These are phyloP conservation scores for Colletotrichum higginsianum DNA, from an alignment of 2,329 filamentous ascomycete genomes.

Conservation along the genomic window DNA sequence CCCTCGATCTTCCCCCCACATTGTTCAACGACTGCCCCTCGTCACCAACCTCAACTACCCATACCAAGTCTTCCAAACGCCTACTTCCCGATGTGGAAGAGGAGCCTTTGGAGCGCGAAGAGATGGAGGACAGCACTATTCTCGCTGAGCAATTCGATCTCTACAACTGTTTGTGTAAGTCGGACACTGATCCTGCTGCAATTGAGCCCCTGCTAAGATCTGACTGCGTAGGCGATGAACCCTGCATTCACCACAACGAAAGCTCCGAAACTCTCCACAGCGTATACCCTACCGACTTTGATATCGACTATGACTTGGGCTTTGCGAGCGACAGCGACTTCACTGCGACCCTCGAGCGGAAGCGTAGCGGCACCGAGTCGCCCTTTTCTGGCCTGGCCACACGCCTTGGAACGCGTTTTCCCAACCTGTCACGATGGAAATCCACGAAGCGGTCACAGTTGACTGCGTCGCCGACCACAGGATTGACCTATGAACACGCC, in stretches of 20 bases:
- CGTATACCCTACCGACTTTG: conserved; percentile 59
- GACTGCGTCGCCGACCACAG: conserved; percentile 78
- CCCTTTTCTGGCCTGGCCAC: conserved; percentile 74
- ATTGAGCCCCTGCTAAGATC: conserved; percentile 42
- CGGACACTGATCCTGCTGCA: neutral
- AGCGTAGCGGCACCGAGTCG: conserved; percentile 70
- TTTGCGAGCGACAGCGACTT: conserved; percentile 77
- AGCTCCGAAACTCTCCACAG: conserved; percentile 58
- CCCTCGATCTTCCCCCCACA: conserved; percentile 73
- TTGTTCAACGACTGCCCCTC: conserved; percentile 65
- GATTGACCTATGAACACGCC: conserved; percentile 85
- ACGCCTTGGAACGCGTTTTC: conserved; percentile 75
- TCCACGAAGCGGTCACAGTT: conserved; percentile 61
- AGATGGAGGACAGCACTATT: conserved; percentile 65
- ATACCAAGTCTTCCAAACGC: conserved; percentile 71
- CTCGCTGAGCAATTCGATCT: conserved; percentile 62
- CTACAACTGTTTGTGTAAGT: conserved; percentile 83
- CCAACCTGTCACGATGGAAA: conserved; percentile 67
- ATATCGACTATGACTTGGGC: conserved; percentile 76
- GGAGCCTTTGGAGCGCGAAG: conserved; percentile 80
- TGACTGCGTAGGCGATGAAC: conserved; percentile 68
- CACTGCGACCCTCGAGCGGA: conserved; percentile 63
- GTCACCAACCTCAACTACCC: conserved; percentile 63
- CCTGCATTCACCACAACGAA: conserved; percentile 71
- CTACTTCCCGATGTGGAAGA: conserved; percentile 87